Evolutionary conservation across 371 early-diverging fungal genomes (phyloP).

Genomic region (Mucor irregularis): DNA sequence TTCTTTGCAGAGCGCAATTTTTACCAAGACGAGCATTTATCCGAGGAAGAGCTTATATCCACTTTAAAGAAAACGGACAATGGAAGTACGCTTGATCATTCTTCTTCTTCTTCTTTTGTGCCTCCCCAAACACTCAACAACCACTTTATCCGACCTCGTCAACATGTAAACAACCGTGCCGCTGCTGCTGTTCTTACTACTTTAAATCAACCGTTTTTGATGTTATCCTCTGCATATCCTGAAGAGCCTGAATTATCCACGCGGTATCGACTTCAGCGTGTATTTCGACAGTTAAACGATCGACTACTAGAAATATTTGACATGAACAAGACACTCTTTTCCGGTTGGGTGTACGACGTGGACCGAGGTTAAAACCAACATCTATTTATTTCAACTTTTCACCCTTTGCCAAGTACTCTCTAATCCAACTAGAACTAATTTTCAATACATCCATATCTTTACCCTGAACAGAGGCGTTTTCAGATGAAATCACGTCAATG

Average conservation of each 20-base stretch:
- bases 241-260: slow-evolving; percentile 36
- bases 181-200: background rate
- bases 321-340: slow-evolving; percentile 35
- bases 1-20: slow-evolving; percentile 31
- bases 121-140: slow-evolving; percentile 5
- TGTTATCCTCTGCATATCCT: background rate
- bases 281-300: slow-evolving; percentile 50
- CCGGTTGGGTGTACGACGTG: slow-evolving; percentile 56
- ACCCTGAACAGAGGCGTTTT: slow-evolving; percentile 29
- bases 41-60: slow-evolving; percentile 18
- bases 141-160: background rate
- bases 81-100: background rate
- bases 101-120: background rate
- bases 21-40: slow-evolving; percentile 17
- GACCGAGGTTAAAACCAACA: slow-evolving; percentile 20
- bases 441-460: slow-evolving; percentile 56
- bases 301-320: slow-evolving; percentile 51
- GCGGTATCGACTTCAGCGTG: slow-evolving; percentile 51
- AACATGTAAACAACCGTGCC: background rate
- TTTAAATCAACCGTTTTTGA: background rate
- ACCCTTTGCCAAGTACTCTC: slow-evolving; percentile 38
- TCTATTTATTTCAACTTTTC: background rate
- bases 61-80: background rate
- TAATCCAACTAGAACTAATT: slow-evolving; percentile 74
- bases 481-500: slow-evolving; percentile 73